Percentiles rank a stretch among this genome's conserved stretches.
phyloP scores from a whole-genome alignment of 495 filamentous ascomycete species.

The Trypethelium eluteriae region DNA sequence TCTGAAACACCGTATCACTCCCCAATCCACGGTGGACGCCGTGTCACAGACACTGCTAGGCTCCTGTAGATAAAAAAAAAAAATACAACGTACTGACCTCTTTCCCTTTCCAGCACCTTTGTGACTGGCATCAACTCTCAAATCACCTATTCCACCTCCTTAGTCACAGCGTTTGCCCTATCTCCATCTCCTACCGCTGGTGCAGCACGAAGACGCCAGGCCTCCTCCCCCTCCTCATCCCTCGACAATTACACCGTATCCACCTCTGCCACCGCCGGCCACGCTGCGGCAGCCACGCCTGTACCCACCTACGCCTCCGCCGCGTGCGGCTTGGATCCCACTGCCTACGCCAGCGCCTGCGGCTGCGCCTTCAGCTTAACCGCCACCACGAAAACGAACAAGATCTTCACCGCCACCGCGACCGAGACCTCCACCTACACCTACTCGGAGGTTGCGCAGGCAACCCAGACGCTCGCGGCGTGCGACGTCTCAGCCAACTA shows the following conservation, averaged over 20 bases:
- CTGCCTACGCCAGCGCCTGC: background rate
- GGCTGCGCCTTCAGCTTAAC: background rate
- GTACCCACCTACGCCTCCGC: background rate
- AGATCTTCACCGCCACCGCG: slow-evolving; percentile 8
- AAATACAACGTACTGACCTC: background rate
- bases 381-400: background rate
- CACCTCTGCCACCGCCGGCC: background rate
- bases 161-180: background rate
- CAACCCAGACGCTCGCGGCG: background rate
- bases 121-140: background rate
- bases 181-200: background rate
- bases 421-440: slow-evolving; percentile 2
- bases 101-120: slow-evolving; percentile 1
- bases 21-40: background rate
- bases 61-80: too few species aligned
- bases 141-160: background rate
- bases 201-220: background rate
- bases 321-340: background rate
- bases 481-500: background rate
- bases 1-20: background rate
- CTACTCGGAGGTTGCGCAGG: background rate
- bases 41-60: background rate
- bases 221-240: background rate
- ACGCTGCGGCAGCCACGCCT: background rate
- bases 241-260: background rate